Conservation (phyloP, 192 early-diverging fungal genomes). For the Tieghemiomyces parasiticus region DNA sequence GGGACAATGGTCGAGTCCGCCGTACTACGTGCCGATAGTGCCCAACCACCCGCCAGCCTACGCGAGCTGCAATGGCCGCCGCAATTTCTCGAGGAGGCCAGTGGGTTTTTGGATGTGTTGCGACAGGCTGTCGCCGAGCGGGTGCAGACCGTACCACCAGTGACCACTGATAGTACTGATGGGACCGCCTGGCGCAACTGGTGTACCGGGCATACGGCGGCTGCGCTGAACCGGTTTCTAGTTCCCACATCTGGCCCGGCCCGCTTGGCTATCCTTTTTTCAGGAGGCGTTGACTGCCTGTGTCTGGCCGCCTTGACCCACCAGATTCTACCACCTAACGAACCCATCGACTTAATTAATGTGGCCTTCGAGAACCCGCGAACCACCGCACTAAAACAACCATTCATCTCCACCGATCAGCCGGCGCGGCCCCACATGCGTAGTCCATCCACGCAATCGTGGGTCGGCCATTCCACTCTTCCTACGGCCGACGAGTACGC, state of each 20-base stretch:
- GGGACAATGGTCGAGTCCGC: neutral
- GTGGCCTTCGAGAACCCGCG: constrained; percentile 93
- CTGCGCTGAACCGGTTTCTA: neutral
- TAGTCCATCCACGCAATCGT: neutral
- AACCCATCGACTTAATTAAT: constrained; percentile 85
- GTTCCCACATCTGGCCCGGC: constrained; percentile 16
- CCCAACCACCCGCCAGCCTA: neutral
- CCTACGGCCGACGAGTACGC: too few species aligned
- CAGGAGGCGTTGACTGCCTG: constrained; percentile 90
- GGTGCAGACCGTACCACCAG: constrained; percentile 1
- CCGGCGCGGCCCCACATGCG: neutral
- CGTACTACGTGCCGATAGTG: neutral
- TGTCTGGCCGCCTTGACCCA: constrained; percentile 70
- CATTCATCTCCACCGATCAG: too few species aligned
- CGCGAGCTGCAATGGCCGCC: neutral
- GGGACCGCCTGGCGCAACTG: constrained; percentile 12
- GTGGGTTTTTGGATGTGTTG: constrained; percentile 5
- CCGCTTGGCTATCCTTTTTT: constrained; percentile 71
- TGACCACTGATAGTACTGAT: neutral
- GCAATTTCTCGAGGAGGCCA: neutral
- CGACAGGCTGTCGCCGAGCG: neutral
- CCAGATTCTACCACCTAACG: constrained; percentile 43
- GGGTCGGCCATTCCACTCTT: neutral
- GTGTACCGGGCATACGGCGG: neutral
- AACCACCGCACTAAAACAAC: constrained; percentile 12